phyloP scores from a whole-genome alignment of 2,329 filamentous ascomycete species.

The Hansfordia pulvinata region DNA sequence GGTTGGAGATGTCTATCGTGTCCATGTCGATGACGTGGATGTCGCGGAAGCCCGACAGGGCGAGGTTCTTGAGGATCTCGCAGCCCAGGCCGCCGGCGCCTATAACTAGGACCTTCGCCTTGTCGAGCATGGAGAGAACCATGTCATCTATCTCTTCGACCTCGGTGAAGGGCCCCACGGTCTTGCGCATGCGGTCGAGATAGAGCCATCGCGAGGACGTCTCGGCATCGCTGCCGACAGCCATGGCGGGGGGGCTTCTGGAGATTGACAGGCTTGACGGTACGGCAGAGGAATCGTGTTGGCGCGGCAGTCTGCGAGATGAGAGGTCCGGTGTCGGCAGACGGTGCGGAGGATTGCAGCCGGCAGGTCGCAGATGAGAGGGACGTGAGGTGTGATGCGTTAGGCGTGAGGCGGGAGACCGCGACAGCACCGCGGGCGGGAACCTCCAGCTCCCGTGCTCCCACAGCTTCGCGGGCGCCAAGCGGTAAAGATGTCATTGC shows the following conservation, averaged over 20 bases:
- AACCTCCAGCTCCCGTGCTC: too few relatives aligned
- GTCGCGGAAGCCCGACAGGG: constrained; percentile 87
- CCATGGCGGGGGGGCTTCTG: constrained; percentile 1
- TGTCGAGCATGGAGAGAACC: constrained; percentile 43
- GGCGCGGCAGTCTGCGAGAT: too few relatives aligned
- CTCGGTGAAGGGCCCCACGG: constrained; percentile 70
- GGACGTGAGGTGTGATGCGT: too few relatives aligned
- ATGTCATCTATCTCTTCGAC: constrained; percentile 39
- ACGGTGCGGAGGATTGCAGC: too few relatives aligned
- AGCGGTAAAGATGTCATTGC: too few relatives aligned
- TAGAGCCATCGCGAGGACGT: constrained; percentile 49
- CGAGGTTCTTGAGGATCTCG: constrained; percentile 92
- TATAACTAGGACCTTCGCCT: constrained; percentile 64
- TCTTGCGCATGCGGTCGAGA: constrained; percentile 66
- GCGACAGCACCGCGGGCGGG: too few relatives aligned
- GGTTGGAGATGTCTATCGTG: constrained; percentile 95
- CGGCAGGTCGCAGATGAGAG: too few relatives aligned
- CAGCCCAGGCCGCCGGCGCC: constrained; percentile 91
- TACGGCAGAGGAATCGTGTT: too few relatives aligned
- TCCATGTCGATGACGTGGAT: constrained; percentile 99
- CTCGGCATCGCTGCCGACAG: constrained; percentile 6
- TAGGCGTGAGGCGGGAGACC: too few relatives aligned
- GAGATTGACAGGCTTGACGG: neutral
- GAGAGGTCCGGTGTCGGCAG: too few relatives aligned
- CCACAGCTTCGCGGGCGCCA: too few relatives aligned